Evolutionary conservation across 805 yeast genomes (phyloP).

Genomic region (Ogataea siamensis): DNA sequence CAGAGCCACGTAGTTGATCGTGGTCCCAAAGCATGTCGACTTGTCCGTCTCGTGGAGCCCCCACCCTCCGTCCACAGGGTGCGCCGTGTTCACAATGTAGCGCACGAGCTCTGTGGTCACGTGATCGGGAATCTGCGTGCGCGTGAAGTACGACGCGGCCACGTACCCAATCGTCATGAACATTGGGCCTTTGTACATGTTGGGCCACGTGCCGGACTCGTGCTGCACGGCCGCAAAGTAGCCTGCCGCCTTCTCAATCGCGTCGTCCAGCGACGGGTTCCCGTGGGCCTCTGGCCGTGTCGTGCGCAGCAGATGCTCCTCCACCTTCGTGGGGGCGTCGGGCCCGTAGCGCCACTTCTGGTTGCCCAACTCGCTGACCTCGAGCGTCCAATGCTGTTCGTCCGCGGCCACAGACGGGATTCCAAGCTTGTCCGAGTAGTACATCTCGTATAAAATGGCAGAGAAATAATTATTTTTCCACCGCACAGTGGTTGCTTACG

Average conservation of each 20-base stretch:
- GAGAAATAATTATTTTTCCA: neutral
- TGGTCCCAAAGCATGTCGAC: conserved; percentile 93
- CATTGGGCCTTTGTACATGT: conserved; percentile 97
- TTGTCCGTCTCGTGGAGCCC: conserved; percentile 92
- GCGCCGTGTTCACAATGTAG: conserved; percentile 86
- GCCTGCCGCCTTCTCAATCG: conserved; percentile 71
- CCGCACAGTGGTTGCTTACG: neutral
- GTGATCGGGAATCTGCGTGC: conserved; percentile 64
- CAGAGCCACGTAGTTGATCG: conserved; percentile 78
- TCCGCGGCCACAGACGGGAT: conserved; percentile 55
- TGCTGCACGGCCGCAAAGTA: conserved; percentile 74
- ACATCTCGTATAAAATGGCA: conserved; percentile 17
- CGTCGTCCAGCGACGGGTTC: conserved; percentile 38
- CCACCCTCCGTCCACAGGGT: conserved; percentile 99
- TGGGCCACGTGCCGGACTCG: conserved; percentile 80
- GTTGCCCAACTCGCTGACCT: conserved; percentile 68
- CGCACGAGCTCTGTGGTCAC: conserved; percentile 70
- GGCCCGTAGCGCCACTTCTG: conserved; percentile 71
- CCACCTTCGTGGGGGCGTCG: conserved; percentile 1
- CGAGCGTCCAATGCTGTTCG: conserved; percentile 68
- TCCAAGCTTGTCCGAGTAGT: conserved; percentile 69
- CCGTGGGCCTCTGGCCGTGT: conserved; percentile 23
- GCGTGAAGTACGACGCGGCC: conserved; percentile 67
- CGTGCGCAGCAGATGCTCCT: conserved; percentile 1
- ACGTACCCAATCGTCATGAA: conserved; percentile 91